Evolutionary conservation across 2,329 filamentous ascomycete genomes (phyloP).

Genomic region (Pseudogymnoascus sp.): DNA sequence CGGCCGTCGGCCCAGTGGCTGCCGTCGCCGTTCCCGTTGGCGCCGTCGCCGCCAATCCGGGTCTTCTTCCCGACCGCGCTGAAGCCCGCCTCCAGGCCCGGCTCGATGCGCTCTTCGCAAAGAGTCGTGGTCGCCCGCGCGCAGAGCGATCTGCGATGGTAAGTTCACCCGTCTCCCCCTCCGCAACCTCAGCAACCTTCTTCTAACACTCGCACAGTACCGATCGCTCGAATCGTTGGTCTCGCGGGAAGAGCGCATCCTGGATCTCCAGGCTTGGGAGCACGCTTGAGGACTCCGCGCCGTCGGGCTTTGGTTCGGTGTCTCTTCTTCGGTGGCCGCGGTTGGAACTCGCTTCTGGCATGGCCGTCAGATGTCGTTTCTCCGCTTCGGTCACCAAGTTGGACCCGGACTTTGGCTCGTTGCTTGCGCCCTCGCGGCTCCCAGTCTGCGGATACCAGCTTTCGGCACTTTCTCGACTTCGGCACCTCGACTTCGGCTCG

Average conservation of each 20-base stretch:
- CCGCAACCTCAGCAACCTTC: neutral
- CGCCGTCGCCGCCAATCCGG: neutral
- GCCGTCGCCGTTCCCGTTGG: neutral
- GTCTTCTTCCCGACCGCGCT: neutral
- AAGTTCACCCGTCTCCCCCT: neutral
- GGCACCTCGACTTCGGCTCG: neutral
- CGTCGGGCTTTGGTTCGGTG: neutral
- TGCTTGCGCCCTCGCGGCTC: conserved; percentile 1
- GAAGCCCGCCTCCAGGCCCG: neutral
- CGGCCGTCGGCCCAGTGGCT: neutral
- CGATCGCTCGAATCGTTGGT: neutral
- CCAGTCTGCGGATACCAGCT: neutral
- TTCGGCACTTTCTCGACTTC: neutral
- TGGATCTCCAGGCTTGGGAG: neutral
- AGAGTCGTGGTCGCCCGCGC: neutral
- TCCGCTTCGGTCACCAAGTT: conserved; percentile 1
- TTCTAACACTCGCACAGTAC: neutral
- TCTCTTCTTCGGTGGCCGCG: conserved; percentile 1
- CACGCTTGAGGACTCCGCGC: neutral
- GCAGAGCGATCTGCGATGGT: neutral
- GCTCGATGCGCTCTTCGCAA: neutral
- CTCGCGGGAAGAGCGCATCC: neutral
- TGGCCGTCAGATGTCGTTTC: neutral
- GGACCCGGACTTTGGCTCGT: neutral
- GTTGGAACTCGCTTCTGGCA: conserved; percentile 5